phyloP scores from a whole-genome alignment of 1,284 basidiomycete genomes.

The Fistulina hepatica region DNA sequence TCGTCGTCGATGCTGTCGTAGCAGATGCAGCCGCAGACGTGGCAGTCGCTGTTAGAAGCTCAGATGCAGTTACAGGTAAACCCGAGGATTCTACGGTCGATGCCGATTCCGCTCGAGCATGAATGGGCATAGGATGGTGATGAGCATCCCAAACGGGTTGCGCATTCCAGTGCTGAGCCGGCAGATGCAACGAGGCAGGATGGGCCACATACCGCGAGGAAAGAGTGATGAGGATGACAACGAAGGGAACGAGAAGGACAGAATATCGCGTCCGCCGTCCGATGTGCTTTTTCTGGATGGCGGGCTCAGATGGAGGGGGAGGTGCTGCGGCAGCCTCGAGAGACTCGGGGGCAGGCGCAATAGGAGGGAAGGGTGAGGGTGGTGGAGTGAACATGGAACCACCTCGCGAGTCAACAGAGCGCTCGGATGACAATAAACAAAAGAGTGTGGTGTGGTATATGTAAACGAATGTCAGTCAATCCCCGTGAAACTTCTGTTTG shows the following conservation, averaged over 20 bases:
- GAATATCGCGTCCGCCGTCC: conserved; percentile 27
- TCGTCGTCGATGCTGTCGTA: conserved; percentile 1
- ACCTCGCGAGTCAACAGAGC: no score
- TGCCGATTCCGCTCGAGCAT: conserved; percentile 12
- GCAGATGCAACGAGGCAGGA: conserved; percentile 34
- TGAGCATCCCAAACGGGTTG: conserved; percentile 11
- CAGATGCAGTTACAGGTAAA: neutral
- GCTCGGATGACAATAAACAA: no score
- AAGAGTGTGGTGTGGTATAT: no score
- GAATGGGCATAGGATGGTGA: conserved; percentile 29
- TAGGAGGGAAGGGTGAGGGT: conserved; percentile 11
- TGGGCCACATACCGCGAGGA: conserved; percentile 40
- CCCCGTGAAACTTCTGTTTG: no score
- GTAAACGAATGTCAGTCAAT: no score
- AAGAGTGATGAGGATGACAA: conserved; percentile 41
- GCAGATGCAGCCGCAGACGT: conserved; percentile 9
- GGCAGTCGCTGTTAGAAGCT: conserved; percentile 18
- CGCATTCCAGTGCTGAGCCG: conserved; percentile 21
- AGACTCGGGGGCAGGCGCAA: neutral
- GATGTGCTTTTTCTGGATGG: conserved; percentile 27
- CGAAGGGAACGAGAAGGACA: conserved; percentile 41
- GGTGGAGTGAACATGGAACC: conserved; percentile 16
- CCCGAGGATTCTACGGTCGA: neutral
- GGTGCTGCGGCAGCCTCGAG: conserved; percentile 1
- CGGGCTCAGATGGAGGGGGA: conserved; percentile 8